phyloP scores from a whole-genome alignment of 306 rosid genomes.

The Cicer bijugum region DNA sequence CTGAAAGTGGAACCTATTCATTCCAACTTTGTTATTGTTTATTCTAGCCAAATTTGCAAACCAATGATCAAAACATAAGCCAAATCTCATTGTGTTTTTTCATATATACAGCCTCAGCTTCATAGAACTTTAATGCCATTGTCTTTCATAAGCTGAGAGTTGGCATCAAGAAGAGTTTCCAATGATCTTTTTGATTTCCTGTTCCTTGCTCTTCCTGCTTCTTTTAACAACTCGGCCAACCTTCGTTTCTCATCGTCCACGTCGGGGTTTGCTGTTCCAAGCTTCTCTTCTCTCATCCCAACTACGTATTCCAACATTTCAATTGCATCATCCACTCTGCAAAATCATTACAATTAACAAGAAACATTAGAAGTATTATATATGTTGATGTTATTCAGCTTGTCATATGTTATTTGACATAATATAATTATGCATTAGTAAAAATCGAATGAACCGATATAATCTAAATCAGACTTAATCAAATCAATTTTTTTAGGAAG shows the following conservation, averaged over 20 bases:
- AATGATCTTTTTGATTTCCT: slow-evolving; percentile 64
- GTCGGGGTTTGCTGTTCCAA: slow-evolving; percentile 83
- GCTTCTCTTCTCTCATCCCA: slow-evolving; percentile 91
- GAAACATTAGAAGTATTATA: slow-evolving; percentile 22
- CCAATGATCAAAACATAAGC: slow-evolving; percentile 33
- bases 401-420: neutral
- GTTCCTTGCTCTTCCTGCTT: slow-evolving; percentile 71
- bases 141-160: slow-evolving; percentile 45
- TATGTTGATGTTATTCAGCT: neutral
- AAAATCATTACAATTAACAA: slow-evolving; percentile 38
- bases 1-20: slow-evolving; percentile 50
- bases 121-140: slow-evolving; percentile 57
- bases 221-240: slow-evolving; percentile 75
- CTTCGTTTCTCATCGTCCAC: slow-evolving; percentile 82
- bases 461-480: neutral
- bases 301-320: slow-evolving; percentile 74
- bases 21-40: slow-evolving; percentile 45
- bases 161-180: slow-evolving; percentile 71
- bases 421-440: neutral
- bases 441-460: neutral
- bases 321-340: slow-evolving; percentile 81
- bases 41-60: slow-evolving; percentile 34
- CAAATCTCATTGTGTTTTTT: slow-evolving; percentile 29
- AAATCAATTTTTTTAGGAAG: no score
- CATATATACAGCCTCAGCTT: slow-evolving; percentile 49